Percentiles rank a stretch among this genome's conserved stretches.
Evolutionary conservation across 176 grass and related monocot genomes (phyloP).

Genomic region (Thalia dealbata): DNA sequence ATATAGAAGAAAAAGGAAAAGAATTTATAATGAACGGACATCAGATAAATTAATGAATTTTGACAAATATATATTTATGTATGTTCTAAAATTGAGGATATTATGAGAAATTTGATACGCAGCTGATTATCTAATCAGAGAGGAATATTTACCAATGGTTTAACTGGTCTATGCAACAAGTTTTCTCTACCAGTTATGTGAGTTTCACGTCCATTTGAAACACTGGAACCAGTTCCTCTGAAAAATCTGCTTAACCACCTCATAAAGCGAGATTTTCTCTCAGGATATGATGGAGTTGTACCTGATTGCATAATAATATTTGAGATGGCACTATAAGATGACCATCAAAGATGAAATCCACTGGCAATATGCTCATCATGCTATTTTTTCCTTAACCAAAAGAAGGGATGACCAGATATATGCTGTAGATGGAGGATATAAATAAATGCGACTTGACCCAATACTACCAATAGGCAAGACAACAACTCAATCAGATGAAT

Average conservation of each 20-base stretch:
- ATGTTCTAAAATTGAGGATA: not conserved
- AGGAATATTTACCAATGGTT: constrained; percentile 47
- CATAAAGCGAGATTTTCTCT: constrained; percentile 77
- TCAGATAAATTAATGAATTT: not conserved
- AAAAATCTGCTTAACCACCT: constrained; percentile 87
- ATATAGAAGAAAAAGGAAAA: constrained; percentile 11
- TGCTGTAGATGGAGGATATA: not conserved
- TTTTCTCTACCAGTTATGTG: constrained; percentile 43
- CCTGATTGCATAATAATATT: not conserved
- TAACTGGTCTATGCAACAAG: constrained; percentile 45
- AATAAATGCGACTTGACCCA: too few species aligned
- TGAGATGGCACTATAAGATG: constrained; percentile 14
- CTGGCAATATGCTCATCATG: not conserved
- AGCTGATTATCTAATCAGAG: not conserved
- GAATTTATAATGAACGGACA: not conserved
- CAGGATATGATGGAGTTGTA: constrained; percentile 28
- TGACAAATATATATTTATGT: not conserved
- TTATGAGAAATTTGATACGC: not conserved
- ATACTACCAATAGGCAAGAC: not conserved
- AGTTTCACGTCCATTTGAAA: constrained; percentile 33
- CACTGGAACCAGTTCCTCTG: constrained; percentile 46
- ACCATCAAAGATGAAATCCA: constrained; percentile 25
- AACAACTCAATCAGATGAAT: not conserved
- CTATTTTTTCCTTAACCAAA: not conserved
- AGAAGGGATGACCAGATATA: not conserved